Base-by-base conservation (phyloP, 2,329 filamentous ascomycete genomes). In the Xylaria sp. region DNA sequence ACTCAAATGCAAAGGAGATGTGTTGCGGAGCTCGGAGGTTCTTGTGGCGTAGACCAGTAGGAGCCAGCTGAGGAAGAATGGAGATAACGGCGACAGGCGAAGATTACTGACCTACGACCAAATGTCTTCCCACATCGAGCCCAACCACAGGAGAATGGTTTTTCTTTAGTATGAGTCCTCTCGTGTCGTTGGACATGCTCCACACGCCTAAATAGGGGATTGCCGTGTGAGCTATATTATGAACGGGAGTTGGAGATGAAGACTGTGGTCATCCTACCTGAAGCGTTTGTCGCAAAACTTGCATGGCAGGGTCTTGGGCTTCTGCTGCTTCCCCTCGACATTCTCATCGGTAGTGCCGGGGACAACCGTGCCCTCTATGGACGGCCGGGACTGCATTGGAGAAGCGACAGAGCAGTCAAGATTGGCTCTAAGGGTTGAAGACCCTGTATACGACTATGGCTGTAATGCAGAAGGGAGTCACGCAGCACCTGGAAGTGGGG, bases 151-250 rank as follows among this genome's bases (percentile, higher is more conserved):
- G 85, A 83, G 76, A 89, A 90, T 9, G 88, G 88, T 77, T 89
- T 89, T 79, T 89, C 88, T 75, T 89, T 89, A 73, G 88, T 90
- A 79, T 90, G 88, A 40, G 87, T 89, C 71, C 87, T 84, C 78
- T 89, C 87, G 77, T 90, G 88, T 76, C 88, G 83, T 78, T 89
- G 87, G 62, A 90, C 86, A 79, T 90, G 88, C 78, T 90, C 88
- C 73, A 89, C 87, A 74, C 88, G 87, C 78, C 87, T 89, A 79
- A 78, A 78, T 73, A 75, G 69, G 77, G 62, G 77, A 77, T 71
- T 66, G 72, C 73, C 79, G 78, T 80, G 81, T 84, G 79, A 83
- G 81, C 75, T 77, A 80, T 78, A 79, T 79, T 76, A 73, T 75
- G 73, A 75, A 74, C 73, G 67, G 66, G 70, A 71, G 68, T 64